Base-by-base conservation (phyloP, 129 eudicot genomes). In the Flaveria trinervia region DNA sequence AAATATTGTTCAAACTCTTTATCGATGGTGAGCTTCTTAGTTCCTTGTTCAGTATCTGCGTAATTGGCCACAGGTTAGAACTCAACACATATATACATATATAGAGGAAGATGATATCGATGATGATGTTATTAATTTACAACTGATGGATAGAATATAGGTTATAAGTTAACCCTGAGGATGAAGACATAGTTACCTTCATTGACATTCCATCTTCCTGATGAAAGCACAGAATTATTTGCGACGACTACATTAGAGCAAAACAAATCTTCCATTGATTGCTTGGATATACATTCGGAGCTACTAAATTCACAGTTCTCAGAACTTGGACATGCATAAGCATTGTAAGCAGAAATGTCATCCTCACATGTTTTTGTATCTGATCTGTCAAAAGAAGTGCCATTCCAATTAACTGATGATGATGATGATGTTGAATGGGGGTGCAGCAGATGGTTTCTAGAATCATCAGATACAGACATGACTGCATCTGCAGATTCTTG, bases 1-100 rank as follows among this genome's bases (percentile, higher is more conserved):
- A 92, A 90, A 84, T 92, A 92, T 75, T 88, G 88, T 81, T 92
- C 96, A 71, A 92, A 92, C 82, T 92, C 98, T 79, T 90, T 85
- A 74, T 92, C 98, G 82, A 92, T 92, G 30, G 96, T 92, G 77
- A 84, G 81, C 54, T 86, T 83, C 82, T 79, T 78, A 13, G 80
- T 57, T 50, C 50, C 85, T 66, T 76, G 81, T 68, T 83, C 77
- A 48, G 81, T 49, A 78, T 86, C 98, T 92, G 92, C 87, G 73
- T 75, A 55, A 80, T 54, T 2, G 62, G 41, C 71, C 65, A 9
- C 51, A 41, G 41, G 43, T 77, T n/a, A 78, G 7, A 54, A 54
- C 16, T n/a, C 9, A 23, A 76, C 16, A 43, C 0, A 20, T 6
- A n/a, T 44, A 44, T 9, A 78, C 55, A 30, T 64, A 72, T 20